Evolutionary conservation across 163 green algal species (phyloP).

Genomic region (Scenedesmus sp.): DNA sequence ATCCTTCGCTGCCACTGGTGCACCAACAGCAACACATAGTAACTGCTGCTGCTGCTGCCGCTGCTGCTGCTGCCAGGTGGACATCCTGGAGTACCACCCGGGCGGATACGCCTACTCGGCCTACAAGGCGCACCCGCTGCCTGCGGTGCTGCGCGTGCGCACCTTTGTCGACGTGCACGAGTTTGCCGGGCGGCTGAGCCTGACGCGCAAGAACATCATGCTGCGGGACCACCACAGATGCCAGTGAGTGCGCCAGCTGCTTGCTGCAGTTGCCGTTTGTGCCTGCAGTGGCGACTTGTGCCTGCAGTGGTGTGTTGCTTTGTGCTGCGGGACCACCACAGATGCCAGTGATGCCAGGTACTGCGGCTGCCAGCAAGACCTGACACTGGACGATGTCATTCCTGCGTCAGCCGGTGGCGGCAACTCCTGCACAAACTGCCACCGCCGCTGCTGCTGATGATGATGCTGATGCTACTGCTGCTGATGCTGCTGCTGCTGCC

Average conservation of each 20-base stretch:
- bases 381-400: slow-evolving; percentile 79
- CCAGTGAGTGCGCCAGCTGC: slow-evolving; percentile 38
- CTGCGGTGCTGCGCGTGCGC: slow-evolving; percentile 62
- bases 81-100: slow-evolving; percentile 80
- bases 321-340: neutral
- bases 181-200: slow-evolving; percentile 29
- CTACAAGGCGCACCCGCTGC: slow-evolving; percentile 57
- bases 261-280: neutral
- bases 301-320: neutral
- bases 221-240: slow-evolving; percentile 63
- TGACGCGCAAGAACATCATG: slow-evolving; percentile 68
- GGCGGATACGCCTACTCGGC: slow-evolving; percentile 45
- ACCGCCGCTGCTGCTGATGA: neutral
- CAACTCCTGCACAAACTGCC: neutral
- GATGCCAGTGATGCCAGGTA: slow-evolving; percentile 48
- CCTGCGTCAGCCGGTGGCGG: slow-evolving; percentile 62
- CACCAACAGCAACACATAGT: neutral
- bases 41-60: neutral
- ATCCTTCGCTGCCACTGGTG: neutral
- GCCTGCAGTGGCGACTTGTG: neutral
- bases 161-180: slow-evolving; percentile 52
- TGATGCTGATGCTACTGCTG: neutral
- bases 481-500: neutral
- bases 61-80: slow-evolving; percentile 48
- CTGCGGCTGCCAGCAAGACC: slow-evolving; percentile 62